These are phyloP conservation scores for Diaporthe destruens DNA, from an alignment of 2,329 filamentous ascomycete genomes.

Conservation along the genomic window DNA sequence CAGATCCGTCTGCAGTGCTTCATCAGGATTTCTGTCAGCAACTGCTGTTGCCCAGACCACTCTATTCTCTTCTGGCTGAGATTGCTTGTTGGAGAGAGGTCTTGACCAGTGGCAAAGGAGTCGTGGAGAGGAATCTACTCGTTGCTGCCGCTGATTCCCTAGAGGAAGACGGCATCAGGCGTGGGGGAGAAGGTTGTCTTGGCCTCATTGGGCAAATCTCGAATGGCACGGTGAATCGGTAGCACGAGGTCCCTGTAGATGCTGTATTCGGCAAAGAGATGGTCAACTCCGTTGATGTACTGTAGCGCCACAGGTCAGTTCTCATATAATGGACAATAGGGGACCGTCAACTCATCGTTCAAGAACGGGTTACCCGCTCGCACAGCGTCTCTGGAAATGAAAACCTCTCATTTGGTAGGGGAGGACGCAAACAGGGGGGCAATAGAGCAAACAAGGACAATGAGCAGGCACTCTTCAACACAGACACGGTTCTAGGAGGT, in stretches of 20 bases:
- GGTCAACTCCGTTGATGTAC: slow-evolving; percentile 22
- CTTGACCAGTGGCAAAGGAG: background rate
- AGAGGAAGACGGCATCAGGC: background rate
- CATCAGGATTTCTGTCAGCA: background rate
- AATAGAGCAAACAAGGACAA: background rate
- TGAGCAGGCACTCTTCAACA: background rate
- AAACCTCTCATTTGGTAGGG: background rate
- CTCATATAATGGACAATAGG: background rate
- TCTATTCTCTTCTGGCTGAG: too few species aligned
- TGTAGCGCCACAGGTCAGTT: background rate
- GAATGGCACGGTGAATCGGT: background rate
- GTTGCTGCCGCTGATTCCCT: slow-evolving; percentile 10
- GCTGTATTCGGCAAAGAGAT: slow-evolving; percentile 5
- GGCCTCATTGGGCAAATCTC: background rate
- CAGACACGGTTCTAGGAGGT: background rate
- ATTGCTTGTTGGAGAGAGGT: background rate
- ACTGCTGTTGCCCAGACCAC: background rate
- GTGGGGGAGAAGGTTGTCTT: background rate
- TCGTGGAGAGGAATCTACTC: too few species aligned
- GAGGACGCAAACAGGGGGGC: background rate
- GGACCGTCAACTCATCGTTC: too few species aligned
- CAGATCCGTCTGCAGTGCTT: too few species aligned
- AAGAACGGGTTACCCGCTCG: background rate
- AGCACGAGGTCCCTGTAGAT: slow-evolving; percentile 7
- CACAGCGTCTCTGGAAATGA: background rate